Percentiles rank a stretch among this genome's conserved stretches.
phyloP scores from a whole-genome alignment of 1,284 basidiomycete genomes.

The Golubevia pallescens region DNA sequence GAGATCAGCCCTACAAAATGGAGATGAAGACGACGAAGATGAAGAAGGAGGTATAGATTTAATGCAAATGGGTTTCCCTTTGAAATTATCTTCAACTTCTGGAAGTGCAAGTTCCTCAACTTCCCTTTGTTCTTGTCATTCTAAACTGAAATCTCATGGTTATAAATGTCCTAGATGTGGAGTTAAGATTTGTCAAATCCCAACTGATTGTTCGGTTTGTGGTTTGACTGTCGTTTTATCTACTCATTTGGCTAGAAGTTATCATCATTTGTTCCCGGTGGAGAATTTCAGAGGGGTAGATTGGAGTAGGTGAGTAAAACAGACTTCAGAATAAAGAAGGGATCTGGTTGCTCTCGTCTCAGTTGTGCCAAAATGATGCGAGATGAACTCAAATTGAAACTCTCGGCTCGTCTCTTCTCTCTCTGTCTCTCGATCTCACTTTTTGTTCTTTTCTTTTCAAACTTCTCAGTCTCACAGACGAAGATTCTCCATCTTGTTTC shows the following conservation, averaged over 20 bases:
- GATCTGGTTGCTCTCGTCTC: too few relatives aligned
- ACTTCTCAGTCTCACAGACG: background rate
- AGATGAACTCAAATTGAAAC: background rate
- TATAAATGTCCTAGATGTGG: slow-evolving; percentile 93
- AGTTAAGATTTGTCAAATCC: slow-evolving; percentile 93
- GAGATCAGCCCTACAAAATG: slow-evolving; percentile 22
- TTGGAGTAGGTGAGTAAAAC: too few relatives aligned
- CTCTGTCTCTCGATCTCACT: background rate
- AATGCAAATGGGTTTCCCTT: slow-evolving; percentile 96
- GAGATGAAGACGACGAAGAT: too few relatives aligned
- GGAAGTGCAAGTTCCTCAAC: slow-evolving; percentile 25
- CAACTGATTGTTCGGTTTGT: slow-evolving; percentile 96
- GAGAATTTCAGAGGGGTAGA: too few relatives aligned
- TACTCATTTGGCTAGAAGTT: slow-evolving; percentile 92
- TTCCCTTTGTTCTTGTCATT: slow-evolving; percentile 82
- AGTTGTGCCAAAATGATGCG: background rate
- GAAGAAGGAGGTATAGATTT: slow-evolving; percentile 68
- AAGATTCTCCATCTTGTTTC: slow-evolving; percentile 18
- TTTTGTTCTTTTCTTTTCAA: background rate
- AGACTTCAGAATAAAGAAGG: too few relatives aligned
- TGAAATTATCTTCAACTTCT: slow-evolving; percentile 25
- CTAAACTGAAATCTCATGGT: slow-evolving; percentile 83
- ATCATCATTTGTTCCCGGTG: slow-evolving; percentile 91
- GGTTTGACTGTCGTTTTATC: slow-evolving; percentile 96
- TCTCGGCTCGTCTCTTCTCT: background rate